Evolutionary conservation across 352 stramenopile genomes (phyloP).

Genomic region (Globisporangium nunn): DNA sequence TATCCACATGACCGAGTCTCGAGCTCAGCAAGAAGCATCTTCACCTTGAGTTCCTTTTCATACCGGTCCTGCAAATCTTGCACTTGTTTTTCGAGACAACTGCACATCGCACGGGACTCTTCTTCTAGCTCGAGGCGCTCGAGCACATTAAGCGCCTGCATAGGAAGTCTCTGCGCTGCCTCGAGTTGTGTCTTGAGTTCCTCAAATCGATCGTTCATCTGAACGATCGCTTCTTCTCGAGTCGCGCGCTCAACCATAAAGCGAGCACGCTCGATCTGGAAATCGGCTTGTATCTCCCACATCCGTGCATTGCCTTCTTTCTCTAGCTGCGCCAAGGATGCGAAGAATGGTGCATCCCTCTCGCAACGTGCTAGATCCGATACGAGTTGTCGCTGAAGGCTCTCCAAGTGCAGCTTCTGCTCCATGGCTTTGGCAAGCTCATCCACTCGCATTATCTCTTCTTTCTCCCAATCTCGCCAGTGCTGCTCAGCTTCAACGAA

Average conservation of each 20-base stretch:
- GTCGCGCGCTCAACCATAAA: conserved; percentile 60
- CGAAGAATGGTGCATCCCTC: conserved; percentile 42
- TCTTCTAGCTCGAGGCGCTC: conserved; percentile 34
- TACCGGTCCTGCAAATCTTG: conserved; percentile 10
- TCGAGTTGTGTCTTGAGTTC: conserved; percentile 36
- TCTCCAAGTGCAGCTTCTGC: conserved; percentile 17
- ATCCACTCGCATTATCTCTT: conserved; percentile 29
- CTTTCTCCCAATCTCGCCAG: conserved; percentile 44
- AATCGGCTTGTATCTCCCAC: conserved; percentile 46
- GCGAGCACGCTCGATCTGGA: conserved; percentile 43
- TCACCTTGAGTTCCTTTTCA: conserved; percentile 20
- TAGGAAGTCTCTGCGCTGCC: conserved; percentile 31
- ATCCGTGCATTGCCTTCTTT: conserved; percentile 37
- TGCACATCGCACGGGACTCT: conserved; percentile 18
- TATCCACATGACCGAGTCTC: conserved; percentile 46
- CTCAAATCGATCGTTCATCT: conserved; percentile 36
- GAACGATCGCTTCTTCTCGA: conserved; percentile 49
- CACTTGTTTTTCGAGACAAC: conserved; percentile 19
- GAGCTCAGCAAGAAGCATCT: conserved; percentile 31
- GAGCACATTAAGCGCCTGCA: conserved; percentile 46
- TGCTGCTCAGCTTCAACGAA: conserved; percentile 32
- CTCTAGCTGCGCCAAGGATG: conserved; percentile 32
- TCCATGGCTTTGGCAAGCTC: conserved; percentile 26
- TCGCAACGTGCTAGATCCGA: conserved; percentile 43
- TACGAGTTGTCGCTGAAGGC: conserved; percentile 23